phyloP scores from a whole-genome alignment of 306 rosid genomes.

The Sphenostylis stenocarpa region DNA sequence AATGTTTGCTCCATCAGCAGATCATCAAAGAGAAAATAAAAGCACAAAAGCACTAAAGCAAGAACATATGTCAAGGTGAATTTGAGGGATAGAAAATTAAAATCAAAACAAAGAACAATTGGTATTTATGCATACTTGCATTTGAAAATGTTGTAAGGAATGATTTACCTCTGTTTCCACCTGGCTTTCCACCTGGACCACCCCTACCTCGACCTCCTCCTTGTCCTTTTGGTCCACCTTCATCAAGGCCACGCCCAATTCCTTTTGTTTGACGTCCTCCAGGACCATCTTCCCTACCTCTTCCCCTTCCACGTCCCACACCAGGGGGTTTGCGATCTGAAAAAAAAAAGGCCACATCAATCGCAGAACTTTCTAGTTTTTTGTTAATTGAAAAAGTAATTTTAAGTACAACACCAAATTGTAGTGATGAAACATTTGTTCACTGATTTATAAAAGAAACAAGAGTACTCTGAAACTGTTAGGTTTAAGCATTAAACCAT shows the following conservation, averaged over 20 bases:
- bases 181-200: constrained; percentile 73
- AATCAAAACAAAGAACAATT: background rate
- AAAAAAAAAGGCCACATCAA: constrained; percentile 22
- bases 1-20: background rate
- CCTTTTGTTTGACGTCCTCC: constrained; percentile 85
- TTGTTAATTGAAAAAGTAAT: background rate
- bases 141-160: constrained; percentile 15
- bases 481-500: background rate
- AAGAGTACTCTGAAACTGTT: background rate
- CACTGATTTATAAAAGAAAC: background rate
- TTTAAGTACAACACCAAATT: background rate
- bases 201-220: constrained; percentile 94
- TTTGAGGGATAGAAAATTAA: background rate
- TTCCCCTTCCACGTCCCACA: constrained; percentile 97
- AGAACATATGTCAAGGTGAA: background rate
- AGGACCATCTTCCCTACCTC: constrained; percentile 85
- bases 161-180: constrained; percentile 81
- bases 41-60: background rate
- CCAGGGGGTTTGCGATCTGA: constrained; percentile 96
- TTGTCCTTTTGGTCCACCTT: constrained; percentile 71
- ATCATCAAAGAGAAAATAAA: background rate
- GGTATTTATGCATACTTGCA: background rate
- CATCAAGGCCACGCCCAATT: constrained; percentile 90
- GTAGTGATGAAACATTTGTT: background rate
- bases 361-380: background rate